Evolutionary conservation across 1,284 basidiomycete species (phyloP), one percentile per base, ranked within the genome.

Genomic region (Takashimella tepidaria): DNA sequence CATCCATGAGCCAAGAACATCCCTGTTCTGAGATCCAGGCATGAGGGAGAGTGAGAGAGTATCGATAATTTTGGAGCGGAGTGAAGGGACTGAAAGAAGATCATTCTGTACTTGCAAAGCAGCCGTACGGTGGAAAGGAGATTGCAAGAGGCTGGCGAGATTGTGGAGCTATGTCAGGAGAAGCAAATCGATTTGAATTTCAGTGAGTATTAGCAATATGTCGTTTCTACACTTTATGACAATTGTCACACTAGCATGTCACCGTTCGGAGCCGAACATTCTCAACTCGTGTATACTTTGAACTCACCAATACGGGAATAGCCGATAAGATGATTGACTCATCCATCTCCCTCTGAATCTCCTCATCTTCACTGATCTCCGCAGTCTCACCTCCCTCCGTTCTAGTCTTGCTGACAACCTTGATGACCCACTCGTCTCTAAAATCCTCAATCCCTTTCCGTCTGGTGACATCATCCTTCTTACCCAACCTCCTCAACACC

Each of bases 401-500:
- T 27, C 76, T 79, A 31, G 23, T 16, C 31, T 8, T 8, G 16
- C 10, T 8, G 4, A 54, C 41, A 5, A 60, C 20, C 13, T 59
- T 63, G 53, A 51, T 45, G 22, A 90, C 75, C 89, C 89, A 95
- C 1, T 73, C 79, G 8, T 80, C 71, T 56, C 82, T 80, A 22
- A 98, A 74, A 54, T 93, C 92, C 67, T 98, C 95, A 55, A 98
- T 76, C 0, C 91, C 92, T 62, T 88, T 85, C 16, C 82, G 78
- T 68, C 92, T 87, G 1, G 95, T 98, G 42, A 91, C 82, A 19
- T 83, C 82, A 59, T 96, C 92, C 78, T 96, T 97, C 81, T 98
- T 98, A 26, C 83, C 84, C 44, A 98, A 79, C 51, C 84, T 83
- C 49, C 90, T 78, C 47, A 98, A 79, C 1, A 92, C 81, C 21